A percentile compares a stretch with the other conserved stretches of the same genome.
Conservation (phyloP, 2,329 filamentous ascomycete genomes). For the Monosporascus sp. region DNA sequence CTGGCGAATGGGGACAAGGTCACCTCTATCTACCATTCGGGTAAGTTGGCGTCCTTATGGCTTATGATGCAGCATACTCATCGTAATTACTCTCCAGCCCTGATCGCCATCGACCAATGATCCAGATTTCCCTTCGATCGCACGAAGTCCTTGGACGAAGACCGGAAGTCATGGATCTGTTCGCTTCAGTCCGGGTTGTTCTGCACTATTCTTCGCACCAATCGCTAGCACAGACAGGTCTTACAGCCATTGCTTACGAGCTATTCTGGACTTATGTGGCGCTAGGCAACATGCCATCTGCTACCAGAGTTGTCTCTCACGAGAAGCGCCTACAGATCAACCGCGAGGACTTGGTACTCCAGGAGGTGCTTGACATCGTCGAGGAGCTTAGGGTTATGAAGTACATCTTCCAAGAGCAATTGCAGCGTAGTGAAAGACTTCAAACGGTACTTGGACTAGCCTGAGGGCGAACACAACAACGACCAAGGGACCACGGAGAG, state of each 20-base stretch:
- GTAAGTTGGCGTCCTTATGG: no score
- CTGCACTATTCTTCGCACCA: no score
- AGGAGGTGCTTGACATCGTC: conserved; percentile 25
- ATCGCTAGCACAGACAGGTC: conserved; percentile 5
- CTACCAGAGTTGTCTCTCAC: no score
- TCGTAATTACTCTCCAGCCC: conserved; percentile 8
- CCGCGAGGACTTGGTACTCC: conserved; percentile 22
- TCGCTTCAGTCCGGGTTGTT: conserved; percentile 6
- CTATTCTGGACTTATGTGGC: background rate
- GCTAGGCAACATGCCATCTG: conserved; percentile 7
- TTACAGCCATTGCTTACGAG: background rate
- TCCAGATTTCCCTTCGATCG: conserved; percentile 31
- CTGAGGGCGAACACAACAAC: background rate
- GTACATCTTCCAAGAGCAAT: conserved; percentile 22
- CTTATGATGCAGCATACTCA: no score
- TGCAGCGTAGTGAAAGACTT: conserved; percentile 8
- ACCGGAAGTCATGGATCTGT: conserved; percentile 27
- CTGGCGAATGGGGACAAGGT: no score
- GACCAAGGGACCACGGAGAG: background rate
- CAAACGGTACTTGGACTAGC: background rate
- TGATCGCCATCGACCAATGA: conserved; percentile 31
- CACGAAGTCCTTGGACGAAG: conserved; percentile 23
- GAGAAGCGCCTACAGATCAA: conserved; percentile 15
- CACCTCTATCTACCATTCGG: no score
- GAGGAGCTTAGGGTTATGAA: conserved; percentile 28